Evolutionary conservation across 805 yeast genomes (phyloP).

Genomic region (Monosporozyma aerobia): DNA sequence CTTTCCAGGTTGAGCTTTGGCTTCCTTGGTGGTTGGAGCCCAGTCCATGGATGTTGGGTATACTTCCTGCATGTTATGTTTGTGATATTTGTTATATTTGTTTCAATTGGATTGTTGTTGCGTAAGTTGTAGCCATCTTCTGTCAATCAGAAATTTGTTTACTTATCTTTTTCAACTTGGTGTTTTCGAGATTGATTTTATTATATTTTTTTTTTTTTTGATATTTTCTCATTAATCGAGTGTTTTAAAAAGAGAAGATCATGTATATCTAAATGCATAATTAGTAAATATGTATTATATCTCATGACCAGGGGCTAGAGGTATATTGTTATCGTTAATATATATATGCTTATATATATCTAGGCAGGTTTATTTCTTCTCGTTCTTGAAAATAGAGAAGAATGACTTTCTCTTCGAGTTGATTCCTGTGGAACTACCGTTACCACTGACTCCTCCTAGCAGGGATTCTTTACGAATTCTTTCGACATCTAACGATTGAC

Average conservation of each 20-base stretch:
- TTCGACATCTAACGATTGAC: slow-evolving; percentile 26
- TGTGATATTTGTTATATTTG: neutral
- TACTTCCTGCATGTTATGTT: neutral
- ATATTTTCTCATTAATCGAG: neutral
- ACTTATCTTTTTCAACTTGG: neutral
- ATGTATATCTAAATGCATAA: neutral
- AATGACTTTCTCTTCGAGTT: slow-evolving; percentile 17
- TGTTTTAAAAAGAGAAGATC: neutral
- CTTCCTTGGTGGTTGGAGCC: slow-evolving; percentile 10
- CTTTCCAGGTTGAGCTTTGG: slow-evolving; percentile 8
- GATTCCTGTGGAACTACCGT: neutral
- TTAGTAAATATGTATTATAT: neutral
- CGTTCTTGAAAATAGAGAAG: slow-evolving; percentile 22
- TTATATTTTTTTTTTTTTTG: neutral
- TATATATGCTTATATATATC: neutral
- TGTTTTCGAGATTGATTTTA: neutral
- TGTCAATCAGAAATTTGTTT: neutral
- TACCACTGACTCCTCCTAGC: neutral
- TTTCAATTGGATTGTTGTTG: neutral
- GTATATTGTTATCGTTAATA: neutral
- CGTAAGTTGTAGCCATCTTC: neutral
- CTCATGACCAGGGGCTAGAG: neutral
- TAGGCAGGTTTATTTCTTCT: slow-evolving; percentile 2
- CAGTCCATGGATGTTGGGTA: slow-evolving; percentile 1
- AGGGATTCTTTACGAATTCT: slow-evolving; percentile 12